phyloP scores from a whole-genome alignment of 805 yeast species.

The Metschnikowia borealis region DNA sequence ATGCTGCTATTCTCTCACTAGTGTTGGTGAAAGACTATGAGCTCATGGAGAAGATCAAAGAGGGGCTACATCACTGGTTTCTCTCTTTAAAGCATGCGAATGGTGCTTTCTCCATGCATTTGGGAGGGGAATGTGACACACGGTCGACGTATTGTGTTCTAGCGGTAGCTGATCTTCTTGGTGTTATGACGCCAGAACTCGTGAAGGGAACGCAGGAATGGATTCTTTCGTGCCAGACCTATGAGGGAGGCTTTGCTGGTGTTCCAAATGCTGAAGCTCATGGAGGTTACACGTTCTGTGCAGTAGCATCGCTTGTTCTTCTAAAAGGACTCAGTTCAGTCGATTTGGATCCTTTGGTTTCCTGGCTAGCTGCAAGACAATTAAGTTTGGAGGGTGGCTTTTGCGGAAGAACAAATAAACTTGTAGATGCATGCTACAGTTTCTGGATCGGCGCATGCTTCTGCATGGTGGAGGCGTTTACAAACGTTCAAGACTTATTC shows the following conservation, averaged over 20 bases:
- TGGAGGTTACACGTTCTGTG: slow-evolving; percentile 96
- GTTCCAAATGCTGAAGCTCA: slow-evolving; percentile 81
- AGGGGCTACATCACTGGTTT: slow-evolving; percentile 59
- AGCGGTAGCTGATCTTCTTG: slow-evolving; percentile 63
- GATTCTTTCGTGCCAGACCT: slow-evolving; percentile 73
- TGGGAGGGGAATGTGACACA: slow-evolving; percentile 78
- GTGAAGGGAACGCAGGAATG: slow-evolving; percentile 51
- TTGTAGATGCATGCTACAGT: slow-evolving; percentile 94
- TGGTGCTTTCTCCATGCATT: slow-evolving; percentile 77
- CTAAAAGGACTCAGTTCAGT: slow-evolving; percentile 32
- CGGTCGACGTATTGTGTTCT: slow-evolving; percentile 86
- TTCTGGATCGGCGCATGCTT: slow-evolving; percentile 89
- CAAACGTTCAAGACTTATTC: slow-evolving; percentile 27
- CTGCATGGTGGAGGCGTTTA: slow-evolving; percentile 57
- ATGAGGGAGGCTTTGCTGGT: slow-evolving; percentile 95
- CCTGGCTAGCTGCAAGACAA: slow-evolving; percentile 76
- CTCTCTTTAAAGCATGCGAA: slow-evolving; percentile 55
- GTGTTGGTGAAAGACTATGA: slow-evolving; percentile 44
- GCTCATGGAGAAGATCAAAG: slow-evolving; percentile 28
- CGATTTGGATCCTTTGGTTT: slow-evolving; percentile 46
- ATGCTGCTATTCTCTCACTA: slow-evolving; percentile 68
- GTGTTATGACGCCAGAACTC: slow-evolving; percentile 60
- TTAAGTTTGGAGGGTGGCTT: slow-evolving; percentile 76
- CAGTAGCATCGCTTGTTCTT: slow-evolving; percentile 57
- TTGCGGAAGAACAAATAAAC: slow-evolving; percentile 84